Base-by-base conservation (phyloP, 441 rosid species). In the Mallotus repandus region DNA sequence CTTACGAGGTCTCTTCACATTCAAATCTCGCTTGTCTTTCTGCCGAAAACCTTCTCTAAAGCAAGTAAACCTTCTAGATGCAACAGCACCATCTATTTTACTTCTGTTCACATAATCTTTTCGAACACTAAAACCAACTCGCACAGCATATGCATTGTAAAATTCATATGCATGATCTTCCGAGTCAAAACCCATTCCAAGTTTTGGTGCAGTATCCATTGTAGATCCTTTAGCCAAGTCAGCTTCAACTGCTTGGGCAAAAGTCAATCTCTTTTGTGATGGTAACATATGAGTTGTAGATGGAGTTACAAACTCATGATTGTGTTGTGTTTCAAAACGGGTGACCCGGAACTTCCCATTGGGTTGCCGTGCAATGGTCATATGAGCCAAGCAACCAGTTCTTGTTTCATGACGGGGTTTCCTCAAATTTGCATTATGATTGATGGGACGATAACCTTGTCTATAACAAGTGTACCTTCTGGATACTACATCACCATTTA, bases 361-460 rank as follows among this genome's bases (percentile, higher is more conserved):
- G 14, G 82, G 66, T 41, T 74, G 80, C 48, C 81, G 74, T 59
- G 80, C 78, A 70, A 81, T 66, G 52, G 84, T 81, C 85, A 79
- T 79, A 68, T 81, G 80, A 59, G 85, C 83, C 73, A 77, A 67
- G 76, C 83, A 80, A 72, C 83, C 85, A 43, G 77, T 80, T 71
- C 80, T 80, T 43, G 78, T 83, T 69, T 83, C 83, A 69, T 73
- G 67, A 49, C 62, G 63, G 35, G 81, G 60, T 62, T 78, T 80
- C 73, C 80, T 76, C 46, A 45, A 66, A 75, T 80, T 71, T 50
- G 45, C 63, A 49, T 7, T 18, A 41, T 68, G 68, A 32, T 80
- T 80, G 49, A 66, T 41, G n/a, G 78, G 76, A 15, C 78, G 71
- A 77, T 79, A 69, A 62, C 83, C 83, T 69, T 79, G 79, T 60